Evolutionary conservation across 352 stramenopile genomes (phyloP), one percentile per base, ranked within the genome.

Genomic region (Pythium periplocum): DNA sequence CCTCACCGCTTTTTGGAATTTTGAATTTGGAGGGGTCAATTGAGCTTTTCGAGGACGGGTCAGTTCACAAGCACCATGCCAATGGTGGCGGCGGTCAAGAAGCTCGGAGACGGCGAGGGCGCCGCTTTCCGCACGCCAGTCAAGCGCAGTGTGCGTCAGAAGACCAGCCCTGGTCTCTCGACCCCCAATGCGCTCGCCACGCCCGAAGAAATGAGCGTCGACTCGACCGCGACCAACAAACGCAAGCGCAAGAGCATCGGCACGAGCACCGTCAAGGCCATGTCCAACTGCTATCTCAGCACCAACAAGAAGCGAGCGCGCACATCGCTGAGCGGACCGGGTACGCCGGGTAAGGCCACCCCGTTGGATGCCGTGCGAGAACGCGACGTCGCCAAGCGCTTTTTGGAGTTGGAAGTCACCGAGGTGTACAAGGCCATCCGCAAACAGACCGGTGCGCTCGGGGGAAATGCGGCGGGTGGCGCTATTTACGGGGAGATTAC

Each of bases 401-500:
- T 95, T 49, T 67, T 90, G 39, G 81, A 93, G 36, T 68, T 87
- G 45, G 79, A 93, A 43, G 83, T 95, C n/a, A 78, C 75, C 1
- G 78, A 93, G 38, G 83, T 92, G 4, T 98, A 98, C 71, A 83
- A 81, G 48, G 74, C 97, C 4, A 95, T 99, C 48, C 84, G 87
- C 44, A 98, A 97, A 64, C 70, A 96, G 45, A 98, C 95, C 0
- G 95, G 96, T 9, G 88, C 81, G 42, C 81, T 98, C 31, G 96
- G 96, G 31, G 96, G 96, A 12, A 98, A 98, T 61, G 94, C 87
- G 3, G 84, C 90, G 2, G 90, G 90, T 51, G 97, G 97, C 33
- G 93, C 96, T 30, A 99, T 99, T 62, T 99, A 99, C 66, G 97
- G 97, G 12, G 97, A 99, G 71, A 90, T 99, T 58, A 99, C 96